Base-by-base conservation (phyloP, 2,329 filamentous ascomycete genomes). In the Rhinocladiella similis region DNA sequence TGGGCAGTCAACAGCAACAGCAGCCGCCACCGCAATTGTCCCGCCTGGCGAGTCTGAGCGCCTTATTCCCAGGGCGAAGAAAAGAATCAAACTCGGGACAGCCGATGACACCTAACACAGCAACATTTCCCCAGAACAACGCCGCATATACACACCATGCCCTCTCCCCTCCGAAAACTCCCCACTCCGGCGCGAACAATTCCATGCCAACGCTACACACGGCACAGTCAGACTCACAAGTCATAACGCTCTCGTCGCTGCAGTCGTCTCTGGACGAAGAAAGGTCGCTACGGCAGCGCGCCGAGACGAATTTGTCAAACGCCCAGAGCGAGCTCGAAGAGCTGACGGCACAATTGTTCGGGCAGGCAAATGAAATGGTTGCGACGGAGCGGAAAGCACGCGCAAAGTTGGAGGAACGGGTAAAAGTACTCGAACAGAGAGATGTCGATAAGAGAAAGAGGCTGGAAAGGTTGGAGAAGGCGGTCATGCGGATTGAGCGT, bases 291-390 rank as follows among this genome's bases (percentile, higher is more conserved):
- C 81, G 84, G 29, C 75, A 77, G 51, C 78, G 79, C n/a, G 83
- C 83, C 0, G 84, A 87, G 66, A 75, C 74, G 25, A 78, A 80
- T 58, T 72, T 83, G 2, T 75, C 77, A 35, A 77, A 79, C 49
- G 77, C 83, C 14, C 81, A 78, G 59, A 75, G 71, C 1, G 84
- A 87, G 68, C 75, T 87, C 27, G 84, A 86, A 63, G 84, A 87
- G 52, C 69, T 87, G 57, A 84, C 80, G 12, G 80, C 79, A 29
- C 78, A 79, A 54, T 68, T 87, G 7, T 87, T 87, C 68, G 80
- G 80, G 50, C 81, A 86, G 66, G 84, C 84, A 29, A 86, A 86
- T 57, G 83, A 86, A 69, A 86, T 87, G 83, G 84, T 87, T 7
- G 83, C 83, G 2, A 73, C 77, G 52, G 84, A 87, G 72, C 76